Percentiles rank a stretch among this genome's conserved stretches.
phyloP scores from a whole-genome alignment of 768 basidiomycete species.

The Podaxis pistillaris region DNA sequence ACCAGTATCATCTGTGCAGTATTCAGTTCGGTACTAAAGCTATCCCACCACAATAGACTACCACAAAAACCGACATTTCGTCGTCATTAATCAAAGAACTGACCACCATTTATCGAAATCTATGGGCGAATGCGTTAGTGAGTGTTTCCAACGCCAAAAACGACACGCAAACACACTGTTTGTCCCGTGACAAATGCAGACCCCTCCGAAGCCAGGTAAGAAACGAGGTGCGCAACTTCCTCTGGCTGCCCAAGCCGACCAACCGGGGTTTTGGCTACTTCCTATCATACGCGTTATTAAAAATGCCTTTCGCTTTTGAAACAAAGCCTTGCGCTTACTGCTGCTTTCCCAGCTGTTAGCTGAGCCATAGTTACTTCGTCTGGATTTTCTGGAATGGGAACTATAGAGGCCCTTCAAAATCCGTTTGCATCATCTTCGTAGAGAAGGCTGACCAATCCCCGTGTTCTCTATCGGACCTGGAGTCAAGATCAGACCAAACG shows the following conservation, averaged over 20 bases:
- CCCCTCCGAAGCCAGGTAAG: conserved; percentile 21
- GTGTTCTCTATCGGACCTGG: background rate
- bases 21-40: too few relatives aligned
- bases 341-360: background rate
- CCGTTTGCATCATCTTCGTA: background rate
- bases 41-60: too few relatives aligned
- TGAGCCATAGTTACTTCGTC: background rate
- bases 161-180: background rate
- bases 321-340: background rate
- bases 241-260: conserved; percentile 6
- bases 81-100: background rate
- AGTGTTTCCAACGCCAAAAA: background rate
- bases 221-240: conserved; percentile 20
- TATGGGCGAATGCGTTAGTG: background rate
- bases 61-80: background rate
- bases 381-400: background rate
- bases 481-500: background rate
- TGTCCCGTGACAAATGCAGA: conserved; percentile 19
- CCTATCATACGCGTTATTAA: background rate
- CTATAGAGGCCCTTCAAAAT: background rate
- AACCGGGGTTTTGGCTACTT: background rate
- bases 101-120: conserved; percentile 10
- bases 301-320: background rate
- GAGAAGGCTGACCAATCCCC: background rate
- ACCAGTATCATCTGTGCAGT: too few relatives aligned